Conservation (phyloP, 2,329 filamentous ascomycete species). For the Fusarium sp. region DNA sequence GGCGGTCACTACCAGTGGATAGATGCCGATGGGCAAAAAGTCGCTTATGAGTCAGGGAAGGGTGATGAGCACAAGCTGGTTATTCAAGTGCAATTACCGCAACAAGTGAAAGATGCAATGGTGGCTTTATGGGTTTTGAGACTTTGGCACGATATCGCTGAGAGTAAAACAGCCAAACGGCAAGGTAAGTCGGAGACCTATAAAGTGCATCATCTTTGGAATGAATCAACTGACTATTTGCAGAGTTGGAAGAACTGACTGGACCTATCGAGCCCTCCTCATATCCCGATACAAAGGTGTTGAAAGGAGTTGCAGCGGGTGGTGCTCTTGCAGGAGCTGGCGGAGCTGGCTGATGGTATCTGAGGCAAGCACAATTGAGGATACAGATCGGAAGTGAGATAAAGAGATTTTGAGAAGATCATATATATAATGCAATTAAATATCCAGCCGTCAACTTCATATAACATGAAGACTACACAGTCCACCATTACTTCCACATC, state of each 20-base stretch:
- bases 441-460: neutral
- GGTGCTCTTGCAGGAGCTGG: neutral
- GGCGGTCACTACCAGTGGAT: constrained; percentile 30
- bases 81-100: neutral
- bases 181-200: neutral
- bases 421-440: constrained; percentile 1
- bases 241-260: neutral
- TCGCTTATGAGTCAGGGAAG: constrained; percentile 10
- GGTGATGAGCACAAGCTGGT: neutral
- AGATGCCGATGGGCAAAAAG: neutral
- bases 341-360: neutral
- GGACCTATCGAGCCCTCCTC: neutral
- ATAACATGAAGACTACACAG: neutral
- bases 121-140: constrained; percentile 32
- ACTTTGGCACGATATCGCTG: constrained; percentile 26
- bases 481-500: neutral
- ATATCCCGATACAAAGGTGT: neutral
- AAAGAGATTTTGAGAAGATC: neutral
- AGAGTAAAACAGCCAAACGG: neutral
- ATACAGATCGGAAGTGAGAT: neutral
- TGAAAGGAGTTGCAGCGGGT: neutral
- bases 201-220: too few relatives aligned
- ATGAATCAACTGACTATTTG: neutral
- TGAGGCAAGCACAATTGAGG: neutral
- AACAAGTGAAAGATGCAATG: constrained; percentile 10